Evolutionary conservation across 2,329 filamentous ascomycete genomes (phyloP).

Genomic region (Calonectria fujianensis): DNA sequence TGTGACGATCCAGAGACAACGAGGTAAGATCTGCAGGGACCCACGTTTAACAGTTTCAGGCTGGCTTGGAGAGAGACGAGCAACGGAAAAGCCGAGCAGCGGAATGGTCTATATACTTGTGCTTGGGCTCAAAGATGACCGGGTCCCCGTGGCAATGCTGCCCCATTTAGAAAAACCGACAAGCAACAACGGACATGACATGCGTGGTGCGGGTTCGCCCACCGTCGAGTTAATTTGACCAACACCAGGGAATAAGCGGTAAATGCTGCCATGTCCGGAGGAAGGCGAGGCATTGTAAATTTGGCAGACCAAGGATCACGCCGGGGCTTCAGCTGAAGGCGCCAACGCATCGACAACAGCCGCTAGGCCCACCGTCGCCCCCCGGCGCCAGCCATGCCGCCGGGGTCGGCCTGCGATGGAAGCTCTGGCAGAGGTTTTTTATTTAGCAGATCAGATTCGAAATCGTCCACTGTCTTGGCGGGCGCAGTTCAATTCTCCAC

Average conservation of each 20-base stretch:
- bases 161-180: conserved; percentile 2
- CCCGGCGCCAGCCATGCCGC: conserved; percentile 15
- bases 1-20: conserved; percentile 31
- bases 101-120: conserved; percentile 38
- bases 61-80: conserved; percentile 38
- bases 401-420: conserved; percentile 14
- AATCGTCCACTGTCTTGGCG: conserved; percentile 25
- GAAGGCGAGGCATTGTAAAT: conserved; percentile 18
- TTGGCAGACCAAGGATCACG: background rate
- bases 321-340: conserved; percentile 30
- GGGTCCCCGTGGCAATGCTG: background rate
- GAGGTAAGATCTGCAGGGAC: conserved; percentile 38
- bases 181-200: conserved; percentile 10
- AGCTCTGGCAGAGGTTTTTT: conserved; percentile 19
- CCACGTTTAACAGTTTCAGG: conserved; percentile 33
- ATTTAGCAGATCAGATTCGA: conserved; percentile 39
- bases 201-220: conserved; percentile 1
- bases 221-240: conserved; percentile 26
- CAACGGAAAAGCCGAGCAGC: background rate
- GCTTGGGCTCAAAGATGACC: background rate
- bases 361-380: conserved; percentile 24
- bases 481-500: conserved; percentile 24
- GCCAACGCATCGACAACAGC: conserved; percentile 19
- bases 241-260: conserved; percentile 24
- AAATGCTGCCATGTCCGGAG: conserved; percentile 21